Conservation (phyloP, 2,329 filamentous ascomycete species). For the Hansfordia pulvinata region DNA sequence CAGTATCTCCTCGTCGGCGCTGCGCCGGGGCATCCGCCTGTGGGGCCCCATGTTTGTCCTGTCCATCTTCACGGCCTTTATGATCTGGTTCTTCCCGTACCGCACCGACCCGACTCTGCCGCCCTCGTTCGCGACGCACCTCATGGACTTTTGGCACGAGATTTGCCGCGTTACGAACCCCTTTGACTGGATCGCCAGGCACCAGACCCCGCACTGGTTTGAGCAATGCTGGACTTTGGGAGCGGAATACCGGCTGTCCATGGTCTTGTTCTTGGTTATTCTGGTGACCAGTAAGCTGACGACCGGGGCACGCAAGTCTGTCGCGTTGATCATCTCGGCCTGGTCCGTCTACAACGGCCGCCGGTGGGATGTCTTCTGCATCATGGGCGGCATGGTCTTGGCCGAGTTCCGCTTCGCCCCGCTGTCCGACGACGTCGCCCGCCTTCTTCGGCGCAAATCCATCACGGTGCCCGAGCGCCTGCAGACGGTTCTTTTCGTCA, state of each 20-base stretch:
- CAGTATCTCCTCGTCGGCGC: neutral
- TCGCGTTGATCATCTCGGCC: neutral
- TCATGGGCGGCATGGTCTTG: conserved; percentile 2
- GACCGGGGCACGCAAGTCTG: conserved; percentile 1
- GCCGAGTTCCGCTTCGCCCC: conserved; percentile 2
- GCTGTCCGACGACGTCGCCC: conserved; percentile 1
- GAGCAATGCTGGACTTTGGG: conserved; percentile 2
- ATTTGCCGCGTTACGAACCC: neutral
- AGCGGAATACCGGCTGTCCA: conserved; percentile 2
- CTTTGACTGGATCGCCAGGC: conserved; percentile 1
- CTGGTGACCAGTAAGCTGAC: neutral
- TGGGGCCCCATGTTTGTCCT: conserved; percentile 2
- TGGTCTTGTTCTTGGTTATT: conserved; percentile 2
- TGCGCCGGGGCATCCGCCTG: conserved; percentile 2
- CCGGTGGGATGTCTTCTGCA: conserved; percentile 2
- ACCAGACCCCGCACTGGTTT: too few relatives aligned
- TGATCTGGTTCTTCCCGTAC: conserved; percentile 1
- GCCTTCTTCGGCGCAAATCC: neutral
- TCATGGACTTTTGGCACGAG: neutral
- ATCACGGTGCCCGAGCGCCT: neutral
- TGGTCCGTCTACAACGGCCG: conserved; percentile 2
- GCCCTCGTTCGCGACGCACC: too few relatives aligned
- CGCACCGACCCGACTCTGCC: too few relatives aligned
- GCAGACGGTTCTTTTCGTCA: neutral
- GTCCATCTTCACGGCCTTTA: neutral